phyloP scores from a whole-genome alignment of 164 flowering plant species.

The Macadamia tetraphylla region DNA sequence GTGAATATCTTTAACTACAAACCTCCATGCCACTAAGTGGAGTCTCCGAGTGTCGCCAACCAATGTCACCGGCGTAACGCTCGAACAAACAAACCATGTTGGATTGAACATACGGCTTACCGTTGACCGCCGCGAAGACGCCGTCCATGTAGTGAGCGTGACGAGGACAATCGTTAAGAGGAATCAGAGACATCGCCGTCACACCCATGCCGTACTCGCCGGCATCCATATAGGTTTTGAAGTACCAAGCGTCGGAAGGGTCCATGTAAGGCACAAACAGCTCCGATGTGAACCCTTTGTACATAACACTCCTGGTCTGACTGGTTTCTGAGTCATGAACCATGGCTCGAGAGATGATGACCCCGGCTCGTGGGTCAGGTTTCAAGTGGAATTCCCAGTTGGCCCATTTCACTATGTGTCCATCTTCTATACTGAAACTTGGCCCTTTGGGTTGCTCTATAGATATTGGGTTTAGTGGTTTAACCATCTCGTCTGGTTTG shows the following conservation, averaged over 20 bases:
- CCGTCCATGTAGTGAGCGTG: slow-evolving; percentile 60
- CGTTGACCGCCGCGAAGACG: slow-evolving; percentile 37
- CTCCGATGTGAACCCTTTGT: slow-evolving; percentile 66
- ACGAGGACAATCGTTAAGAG: slow-evolving; percentile 63
- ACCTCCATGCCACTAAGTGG: slow-evolving; percentile 22
- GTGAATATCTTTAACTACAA: too few relatives aligned
- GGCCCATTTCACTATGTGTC: slow-evolving; percentile 57
- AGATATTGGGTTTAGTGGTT: slow-evolving; percentile 45
- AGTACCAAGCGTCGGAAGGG: slow-evolving; percentile 56
- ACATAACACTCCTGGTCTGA: slow-evolving; percentile 48
- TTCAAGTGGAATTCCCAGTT: slow-evolving; percentile 67
- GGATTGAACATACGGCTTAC: slow-evolving; percentile 38
- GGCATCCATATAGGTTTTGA: slow-evolving; percentile 65
- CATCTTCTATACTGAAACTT: slow-evolving; percentile 40
- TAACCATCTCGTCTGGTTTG: slow-evolving; percentile 14
- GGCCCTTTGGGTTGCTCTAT: slow-evolving; percentile 63
- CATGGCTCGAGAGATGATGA: slow-evolving; percentile 50
- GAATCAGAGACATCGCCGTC: slow-evolving; percentile 44
- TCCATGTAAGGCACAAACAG: slow-evolving; percentile 82
- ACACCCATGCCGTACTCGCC: slow-evolving; percentile 69
- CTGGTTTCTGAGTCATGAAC: slow-evolving; percentile 50
- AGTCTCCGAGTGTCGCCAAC: slow-evolving; percentile 57
- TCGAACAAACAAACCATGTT: slow-evolving; percentile 60
- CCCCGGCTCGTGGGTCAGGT: slow-evolving; percentile 54
- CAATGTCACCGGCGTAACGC: slow-evolving; percentile 55